Base-by-base conservation (phyloP, 176 grass and related monocot species). In the Zoysia pacifica region DNA sequence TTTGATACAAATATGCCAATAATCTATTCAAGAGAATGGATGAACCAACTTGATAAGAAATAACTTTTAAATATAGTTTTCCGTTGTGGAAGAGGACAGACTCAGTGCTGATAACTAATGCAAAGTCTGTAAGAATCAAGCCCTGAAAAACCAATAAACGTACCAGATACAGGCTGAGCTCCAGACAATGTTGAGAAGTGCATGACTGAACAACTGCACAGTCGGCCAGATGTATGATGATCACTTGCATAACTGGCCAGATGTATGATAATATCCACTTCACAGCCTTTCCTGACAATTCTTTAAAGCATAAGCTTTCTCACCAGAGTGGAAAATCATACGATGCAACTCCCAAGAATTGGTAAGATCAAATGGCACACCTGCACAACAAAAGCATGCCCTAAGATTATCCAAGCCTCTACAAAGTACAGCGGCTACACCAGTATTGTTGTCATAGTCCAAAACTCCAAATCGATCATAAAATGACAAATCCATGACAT, bases 321-420 rank as follows among this genome's bases (percentile, higher is more conserved):
- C 16, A 6, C 53, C 63, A 64, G 0, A 14, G 18, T 16, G 60
- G 46, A 12, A 65, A 14, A 82, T 20, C 41, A 79, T 70, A 40
- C 2, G 12, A 54, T 70, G 72, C 65, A 67, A 19, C 70, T 70
- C 64, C 75, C 76, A 70, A 15, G 41, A 74, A 59, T 69, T 80
- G 36, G 35, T 68, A 47, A 40, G 7, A 70, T 63, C 16, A 42
- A 18, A 81, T 51, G 81, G 51, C n/a, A 42, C 8, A 45, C 55
- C 79, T 71, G 55, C 58, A 87, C 46, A 65, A 50, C 5, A 63
- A 76, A 77, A 63, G 48, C 51, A 70, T 13, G 16, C 9, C 46
- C 52, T 46, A 76, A 36, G 28, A 54, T 47, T 65, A 82, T 49
- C 40, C 65, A 76, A 54, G 61, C 70, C 14, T 55, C 28, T 46